phyloP scores from a whole-genome alignment of 148 eudicot species.

The Selenicereus undatus region DNA sequence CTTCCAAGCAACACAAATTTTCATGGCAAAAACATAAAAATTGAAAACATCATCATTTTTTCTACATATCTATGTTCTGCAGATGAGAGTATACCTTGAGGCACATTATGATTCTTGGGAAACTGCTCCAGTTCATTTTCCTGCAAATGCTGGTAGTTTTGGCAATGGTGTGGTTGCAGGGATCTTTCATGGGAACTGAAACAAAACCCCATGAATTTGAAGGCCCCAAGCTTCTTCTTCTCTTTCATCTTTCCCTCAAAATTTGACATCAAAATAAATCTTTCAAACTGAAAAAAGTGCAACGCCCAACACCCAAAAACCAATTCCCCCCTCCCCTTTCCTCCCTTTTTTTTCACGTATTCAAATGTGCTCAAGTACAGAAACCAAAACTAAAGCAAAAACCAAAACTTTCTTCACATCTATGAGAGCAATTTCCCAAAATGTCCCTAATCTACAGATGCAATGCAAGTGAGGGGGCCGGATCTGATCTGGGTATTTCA shows the following conservation, averaged over 20 bases:
- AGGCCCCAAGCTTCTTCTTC: constrained; percentile 38
- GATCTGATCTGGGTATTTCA: constrained; percentile 26
- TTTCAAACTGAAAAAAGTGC: neutral
- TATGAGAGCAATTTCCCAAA: neutral
- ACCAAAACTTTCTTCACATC: neutral
- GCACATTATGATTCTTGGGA: neutral
- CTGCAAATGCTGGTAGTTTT: constrained; percentile 18
- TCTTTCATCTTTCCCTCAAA: constrained; percentile 39
- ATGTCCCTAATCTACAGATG: neutral
- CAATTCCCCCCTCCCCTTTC: neutral
- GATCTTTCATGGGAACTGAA: constrained; percentile 37
- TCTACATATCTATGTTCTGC: neutral
- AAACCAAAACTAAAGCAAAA: neutral
- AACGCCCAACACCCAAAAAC: constrained; percentile 14
- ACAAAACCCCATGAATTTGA: constrained; percentile 56
- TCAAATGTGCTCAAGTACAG: constrained; percentile 11
- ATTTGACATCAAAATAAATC: constrained; percentile 20
- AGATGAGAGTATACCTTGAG: constrained; percentile 17
- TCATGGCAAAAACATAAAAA: neutral
- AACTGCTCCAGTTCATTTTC: constrained; percentile 7
- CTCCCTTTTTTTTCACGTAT: neutral
- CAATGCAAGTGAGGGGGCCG: neutral
- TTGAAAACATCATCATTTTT: neutral
- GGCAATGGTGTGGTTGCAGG: constrained; percentile 5
- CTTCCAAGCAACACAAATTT: neutral